phyloP scores from a whole-genome alignment of 495 filamentous ascomycete species.

The Penicillium chermesinum region DNA sequence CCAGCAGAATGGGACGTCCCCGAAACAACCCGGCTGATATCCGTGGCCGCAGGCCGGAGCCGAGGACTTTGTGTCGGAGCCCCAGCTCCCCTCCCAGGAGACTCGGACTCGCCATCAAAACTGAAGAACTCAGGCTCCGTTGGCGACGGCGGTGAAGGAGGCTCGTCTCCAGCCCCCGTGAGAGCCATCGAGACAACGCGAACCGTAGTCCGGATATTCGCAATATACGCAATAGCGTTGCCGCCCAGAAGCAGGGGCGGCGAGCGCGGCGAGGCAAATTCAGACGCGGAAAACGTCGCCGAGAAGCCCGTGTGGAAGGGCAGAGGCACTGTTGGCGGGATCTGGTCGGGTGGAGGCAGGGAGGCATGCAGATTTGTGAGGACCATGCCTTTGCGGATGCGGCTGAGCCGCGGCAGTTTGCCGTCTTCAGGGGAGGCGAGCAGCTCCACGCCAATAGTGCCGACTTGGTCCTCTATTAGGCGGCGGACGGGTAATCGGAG shows the following conservation, averaged over 20 bases:
- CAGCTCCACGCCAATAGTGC: constrained; percentile 77
- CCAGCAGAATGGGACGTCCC: constrained; percentile 11
- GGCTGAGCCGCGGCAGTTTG: constrained; percentile 26
- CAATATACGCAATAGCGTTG: constrained; percentile 75
- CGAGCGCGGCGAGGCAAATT: constrained; percentile 37
- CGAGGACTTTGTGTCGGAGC: not conserved
- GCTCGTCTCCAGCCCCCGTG: constrained; percentile 25
- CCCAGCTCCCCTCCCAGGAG: constrained; percentile 20
- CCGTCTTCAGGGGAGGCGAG: constrained; percentile 26
- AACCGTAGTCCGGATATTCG: constrained; percentile 77
- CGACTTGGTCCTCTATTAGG: constrained; percentile 76
- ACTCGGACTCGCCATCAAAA: constrained; percentile 54
- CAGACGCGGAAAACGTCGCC: constrained; percentile 39
- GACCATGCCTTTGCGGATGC: constrained; percentile 82
- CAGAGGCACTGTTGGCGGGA: constrained; percentile 17
- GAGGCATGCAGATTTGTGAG: constrained; percentile 51
- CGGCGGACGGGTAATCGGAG: constrained; percentile 77
- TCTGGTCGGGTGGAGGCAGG: constrained; percentile 33
- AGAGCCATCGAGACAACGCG: constrained; percentile 55
- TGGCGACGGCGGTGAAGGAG: constrained; percentile 29
- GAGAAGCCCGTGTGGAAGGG: constrained; percentile 46
- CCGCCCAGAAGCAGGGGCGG: constrained; percentile 50
- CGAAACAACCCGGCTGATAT: constrained; percentile 24
- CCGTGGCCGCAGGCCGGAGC: constrained; percentile 11
- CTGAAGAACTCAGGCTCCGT: constrained; percentile 57